Conservation (phyloP, 2,329 filamentous ascomycete genomes). For the Lachnellula arida region DNA sequence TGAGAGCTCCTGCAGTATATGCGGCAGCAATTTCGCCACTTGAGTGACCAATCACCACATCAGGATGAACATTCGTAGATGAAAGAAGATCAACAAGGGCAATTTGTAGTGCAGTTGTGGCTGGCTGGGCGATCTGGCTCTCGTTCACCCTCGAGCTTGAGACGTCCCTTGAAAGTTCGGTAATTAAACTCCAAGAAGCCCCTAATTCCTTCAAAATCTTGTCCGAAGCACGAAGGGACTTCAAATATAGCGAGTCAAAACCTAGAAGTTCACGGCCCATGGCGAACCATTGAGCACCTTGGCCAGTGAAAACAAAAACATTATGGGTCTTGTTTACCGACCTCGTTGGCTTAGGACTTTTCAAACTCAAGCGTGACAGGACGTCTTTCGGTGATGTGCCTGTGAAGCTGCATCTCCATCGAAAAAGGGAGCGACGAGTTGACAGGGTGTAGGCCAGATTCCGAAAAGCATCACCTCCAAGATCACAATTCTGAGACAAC, state of each 20-base stretch:
- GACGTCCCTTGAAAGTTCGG: no score
- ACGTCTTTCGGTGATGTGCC: neutral
- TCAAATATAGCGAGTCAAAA: neutral
- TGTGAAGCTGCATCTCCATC: slow-evolving; percentile 8
- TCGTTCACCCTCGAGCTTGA: no score
- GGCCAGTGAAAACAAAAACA: slow-evolving; percentile 14
- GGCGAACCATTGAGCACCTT: slow-evolving; percentile 16
- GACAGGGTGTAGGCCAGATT: slow-evolving; percentile 15
- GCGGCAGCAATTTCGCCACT: slow-evolving; percentile 27
- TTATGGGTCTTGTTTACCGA: neutral
- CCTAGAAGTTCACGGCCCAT: slow-evolving; percentile 10
- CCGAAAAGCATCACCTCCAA: neutral
- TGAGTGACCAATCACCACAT: slow-evolving; percentile 23
- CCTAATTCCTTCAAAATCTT: neutral
- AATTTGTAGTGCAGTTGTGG: slow-evolving; percentile 35
- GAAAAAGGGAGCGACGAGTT: slow-evolving; percentile 7
- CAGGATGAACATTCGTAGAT: slow-evolving; percentile 15
- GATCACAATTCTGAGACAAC: neutral
- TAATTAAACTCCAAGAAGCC: slow-evolving; percentile 1
- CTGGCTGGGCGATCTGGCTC: slow-evolving; percentile 21
- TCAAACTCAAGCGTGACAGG: neutral
- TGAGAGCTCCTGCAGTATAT: slow-evolving; percentile 24
- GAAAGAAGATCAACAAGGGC: slow-evolving; percentile 30
- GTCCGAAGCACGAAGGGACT: neutral
- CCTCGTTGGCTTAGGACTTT: neutral